These are phyloP conservation scores for Phaeophleospora eucalypticola DNA, from an alignment of 2,329 filamentous ascomycete genomes.

Conservation along the genomic window DNA sequence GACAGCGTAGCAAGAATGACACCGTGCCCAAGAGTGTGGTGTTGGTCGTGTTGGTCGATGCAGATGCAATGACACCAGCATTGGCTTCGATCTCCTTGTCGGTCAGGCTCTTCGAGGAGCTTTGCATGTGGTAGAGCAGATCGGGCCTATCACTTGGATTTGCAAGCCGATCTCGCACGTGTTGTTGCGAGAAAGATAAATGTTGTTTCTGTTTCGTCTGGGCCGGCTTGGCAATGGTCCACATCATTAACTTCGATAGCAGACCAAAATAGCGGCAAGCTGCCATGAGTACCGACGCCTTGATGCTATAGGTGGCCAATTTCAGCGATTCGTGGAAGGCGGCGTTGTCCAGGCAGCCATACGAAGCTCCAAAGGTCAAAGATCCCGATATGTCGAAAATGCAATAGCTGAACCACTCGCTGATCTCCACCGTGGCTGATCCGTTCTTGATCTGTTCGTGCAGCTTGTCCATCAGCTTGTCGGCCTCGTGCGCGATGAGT, in stretches of 20 bases:
- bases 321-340: constrained; percentile 1
- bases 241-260: background rate
- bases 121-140: constrained; percentile 1
- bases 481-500: background rate
- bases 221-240: background rate
- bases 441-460: background rate
- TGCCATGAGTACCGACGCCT: background rate
- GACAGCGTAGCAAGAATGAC: background rate
- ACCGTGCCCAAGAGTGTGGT: background rate
- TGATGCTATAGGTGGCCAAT: background rate
- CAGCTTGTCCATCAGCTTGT: constrained; percentile 1
- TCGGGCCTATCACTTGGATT: background rate
- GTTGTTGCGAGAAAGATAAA: background rate
- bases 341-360: constrained; percentile 1
- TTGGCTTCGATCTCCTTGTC: constrained; percentile 1
- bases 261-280: background rate
- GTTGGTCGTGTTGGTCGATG: constrained; percentile 1
- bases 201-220: background rate
- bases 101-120: background rate
- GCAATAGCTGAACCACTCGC: background rate
- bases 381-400: constrained; percentile 2
- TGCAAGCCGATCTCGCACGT: background rate
- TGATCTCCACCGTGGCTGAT: background rate
- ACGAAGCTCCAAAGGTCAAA: constrained; percentile 1
- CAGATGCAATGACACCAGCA: constrained; percentile 3